Evolutionary conservation across 148 eudicot genomes (phyloP).

Genomic region (Cornus suecica): DNA sequence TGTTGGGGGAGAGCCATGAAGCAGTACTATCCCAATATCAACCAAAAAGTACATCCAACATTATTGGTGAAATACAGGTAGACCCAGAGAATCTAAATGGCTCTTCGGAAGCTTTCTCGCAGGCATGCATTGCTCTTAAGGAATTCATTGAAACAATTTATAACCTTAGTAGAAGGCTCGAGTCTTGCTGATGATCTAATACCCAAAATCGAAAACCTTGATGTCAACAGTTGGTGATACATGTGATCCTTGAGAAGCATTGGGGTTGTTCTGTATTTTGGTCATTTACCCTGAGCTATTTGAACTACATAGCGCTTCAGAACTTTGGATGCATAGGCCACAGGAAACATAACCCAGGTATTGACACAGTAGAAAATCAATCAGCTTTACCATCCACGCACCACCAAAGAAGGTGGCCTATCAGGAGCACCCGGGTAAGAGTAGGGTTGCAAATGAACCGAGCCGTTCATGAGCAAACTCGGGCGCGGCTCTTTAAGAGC

Average conservation of each 20-base stretch:
- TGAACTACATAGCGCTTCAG: no score
- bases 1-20: no score
- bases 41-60: no score
- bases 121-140: conserved; percentile 45
- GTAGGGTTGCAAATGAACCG: no score
- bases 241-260: no score
- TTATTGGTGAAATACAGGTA: conserved; percentile 42
- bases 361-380: background rate
- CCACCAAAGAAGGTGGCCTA: conserved; percentile 95
- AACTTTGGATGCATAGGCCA: background rate
- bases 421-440: conserved; percentile 91
- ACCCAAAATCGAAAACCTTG: conserved; percentile 49
- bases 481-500: no score
- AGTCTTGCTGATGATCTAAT: conserved; percentile 28
- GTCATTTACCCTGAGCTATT: background rate
- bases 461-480: no score
- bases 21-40: no score
- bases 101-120: conserved; percentile 38
- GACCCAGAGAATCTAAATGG: conserved; percentile 43
- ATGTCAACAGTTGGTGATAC: conserved; percentile 22
- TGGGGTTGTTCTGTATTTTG: background rate
- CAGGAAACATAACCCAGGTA: background rate
- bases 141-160: conserved; percentile 38
- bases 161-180: conserved; percentile 26
- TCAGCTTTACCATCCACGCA: conserved; percentile 81